Evolutionary conservation across 2,329 filamentous ascomycete genomes (phyloP), one percentile per base, ranked within the genome.

Genomic region (Arthrobotrys sinensis): DNA sequence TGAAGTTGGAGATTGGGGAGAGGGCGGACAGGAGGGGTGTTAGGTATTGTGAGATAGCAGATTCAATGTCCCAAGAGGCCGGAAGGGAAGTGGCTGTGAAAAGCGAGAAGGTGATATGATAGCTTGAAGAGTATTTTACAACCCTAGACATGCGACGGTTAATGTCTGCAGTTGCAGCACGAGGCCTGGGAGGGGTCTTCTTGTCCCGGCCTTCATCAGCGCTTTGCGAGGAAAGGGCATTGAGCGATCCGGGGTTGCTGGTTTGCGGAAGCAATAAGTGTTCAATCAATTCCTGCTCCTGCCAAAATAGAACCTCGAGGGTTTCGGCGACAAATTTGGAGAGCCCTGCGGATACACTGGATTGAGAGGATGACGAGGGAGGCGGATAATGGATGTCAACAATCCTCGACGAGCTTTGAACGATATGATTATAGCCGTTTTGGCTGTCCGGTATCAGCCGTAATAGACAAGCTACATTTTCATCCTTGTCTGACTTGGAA

Each of bases 81-180:
- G 96, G 96, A 0, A 87, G 84, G 0, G 91, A 88, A 0, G 90
- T 90, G 11, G 92, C 91, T 0, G 93, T 96, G 83, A 99, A 98
- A 2, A 99, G 87, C 0, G 96, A 99, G 83, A 99, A 97, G 0
- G 94, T 97, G 32, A 99, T 87, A 83, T 99, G 96, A 83, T 98
- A 99, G 0, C 93, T 97, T 12, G 94, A 91, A 3, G 96, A 92
- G 83, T 97, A 97, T 83, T 95, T 96, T 82, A 98, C 89, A 0
- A 94, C 93, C 63, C 94, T 89, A 1, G 92, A 96, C 40, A 92
- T 92, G 79, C 94, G 92, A 69, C 87, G 87, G 77, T 87, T 87
- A 34, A 91, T 88, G 87, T 91, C 82, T 85, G 88, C 81, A 90
- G 86, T 84, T 10, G 87, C 83, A 40, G 87, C 83, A 14, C 86